Evolutionary conservation across 768 basidiomycete species (phyloP), one percentile per base, ranked within the genome.

Genomic region (Asterophora parasitica): DNA sequence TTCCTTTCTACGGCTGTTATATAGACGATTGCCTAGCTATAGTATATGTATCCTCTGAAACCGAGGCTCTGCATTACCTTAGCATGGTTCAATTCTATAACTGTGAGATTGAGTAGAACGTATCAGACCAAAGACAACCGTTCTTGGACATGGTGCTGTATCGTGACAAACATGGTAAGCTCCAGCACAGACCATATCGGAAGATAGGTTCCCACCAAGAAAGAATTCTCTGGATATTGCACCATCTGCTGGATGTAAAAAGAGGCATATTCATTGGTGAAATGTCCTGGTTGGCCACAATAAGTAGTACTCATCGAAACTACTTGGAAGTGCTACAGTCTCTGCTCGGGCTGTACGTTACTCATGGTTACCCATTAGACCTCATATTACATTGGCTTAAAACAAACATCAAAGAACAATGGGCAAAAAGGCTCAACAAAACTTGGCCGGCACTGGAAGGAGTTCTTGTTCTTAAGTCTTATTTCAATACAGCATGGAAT

Each of bases 401-500:
- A n/a, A n/a, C n/a, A n/a, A n/a, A n/a, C n/a, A 49, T 72, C 67
- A 13, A 37, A 35, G 19, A 37, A 37, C 36, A 16, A 17, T 37
- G 36, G 36, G 36, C 27, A 12, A 43, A 32, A 31, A 13, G 42
- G n/a, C 31, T 43, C 9, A 16, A 15, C 11, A 28, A 43, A 43
- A 1, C 42, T 31, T 7, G 16, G 16, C 28, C 3, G 16, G 45
- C 39, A 31, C 48, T 38, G 35, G 55, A 58, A 33, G 52, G 48
- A 16, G 59, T 65, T 45, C 58, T 65, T 31, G 65, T 68, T 11
- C 52, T 68, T 11, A 68, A 65, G 51, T 52, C 65, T 2, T 16
- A 53, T 7, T 67, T 58, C 47, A 64, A 68, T 47, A 50, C 59
- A 8, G 61, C 56, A 31, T 68, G 65, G 66, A 62, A 66, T 62